Evolutionary conservation across 164 flowering plant genomes (phyloP).

Genomic region (Aristolochia californica): DNA sequence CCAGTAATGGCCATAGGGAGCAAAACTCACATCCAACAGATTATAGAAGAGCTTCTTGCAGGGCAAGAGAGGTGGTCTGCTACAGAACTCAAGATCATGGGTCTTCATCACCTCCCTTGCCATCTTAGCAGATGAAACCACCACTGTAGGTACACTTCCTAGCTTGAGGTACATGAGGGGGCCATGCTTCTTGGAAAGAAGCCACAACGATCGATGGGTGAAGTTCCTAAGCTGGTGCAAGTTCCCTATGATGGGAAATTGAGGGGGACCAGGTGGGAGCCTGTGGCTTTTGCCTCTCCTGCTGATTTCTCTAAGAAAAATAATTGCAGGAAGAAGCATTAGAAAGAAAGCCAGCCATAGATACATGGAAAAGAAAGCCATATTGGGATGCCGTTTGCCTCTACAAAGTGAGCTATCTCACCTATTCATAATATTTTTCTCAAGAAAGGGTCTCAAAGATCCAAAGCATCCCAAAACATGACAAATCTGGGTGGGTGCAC

Average conservation of each 20-base stretch:
- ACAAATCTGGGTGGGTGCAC: too few species aligned
- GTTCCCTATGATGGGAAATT: slow-evolving; percentile 4
- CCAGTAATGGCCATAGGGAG: slow-evolving; percentile 7
- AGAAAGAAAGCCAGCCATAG: too few species aligned
- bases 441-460: too few species aligned
- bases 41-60: not conserved
- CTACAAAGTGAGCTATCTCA: too few species aligned
- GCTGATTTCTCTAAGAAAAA: not conserved
- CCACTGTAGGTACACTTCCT: not conserved
- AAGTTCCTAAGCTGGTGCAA: slow-evolving; percentile 1
- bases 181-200: slow-evolving; percentile 2
- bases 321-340: not conserved
- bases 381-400: not conserved
- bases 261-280: not conserved
- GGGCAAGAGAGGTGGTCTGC: slow-evolving; percentile 1
- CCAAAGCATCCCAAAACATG: too few species aligned
- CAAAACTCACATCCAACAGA: slow-evolving; percentile 1
- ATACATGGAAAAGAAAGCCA: not conserved
- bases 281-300: not conserved
- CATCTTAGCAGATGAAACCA: slow-evolving; percentile 2
- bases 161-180: slow-evolving; percentile 7
- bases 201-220: not conserved
- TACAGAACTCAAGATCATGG: not conserved
- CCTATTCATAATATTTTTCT: too few species aligned
- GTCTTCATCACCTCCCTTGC: slow-evolving; percentile 6